Conservation (phyloP, 345 rosid genomes). For the Boechera stricta region DNA sequence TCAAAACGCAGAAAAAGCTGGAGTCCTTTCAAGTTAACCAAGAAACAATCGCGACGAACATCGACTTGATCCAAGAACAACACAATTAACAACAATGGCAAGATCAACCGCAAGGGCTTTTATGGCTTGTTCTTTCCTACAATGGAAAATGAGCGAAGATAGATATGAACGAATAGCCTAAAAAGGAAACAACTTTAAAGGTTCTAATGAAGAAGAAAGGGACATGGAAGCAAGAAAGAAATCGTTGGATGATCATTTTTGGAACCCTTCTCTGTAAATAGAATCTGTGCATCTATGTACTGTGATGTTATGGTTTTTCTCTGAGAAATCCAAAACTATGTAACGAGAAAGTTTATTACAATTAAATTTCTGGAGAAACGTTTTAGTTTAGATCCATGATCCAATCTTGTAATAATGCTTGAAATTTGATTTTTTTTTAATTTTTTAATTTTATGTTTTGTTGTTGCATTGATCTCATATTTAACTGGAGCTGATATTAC, state of each 20-base stretch:
- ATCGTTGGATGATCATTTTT: not conserved
- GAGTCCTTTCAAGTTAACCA: conserved; percentile 88
- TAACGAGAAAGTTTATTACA: not conserved
- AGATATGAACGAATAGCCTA: not conserved
- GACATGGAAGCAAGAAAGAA: conserved; percentile 25
- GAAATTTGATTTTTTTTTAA: too few relatives aligned
- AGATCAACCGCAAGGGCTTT: not conserved
- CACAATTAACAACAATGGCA: conserved; percentile 8
- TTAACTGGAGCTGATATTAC: conserved; percentile 8
- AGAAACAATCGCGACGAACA: conserved; percentile 88
- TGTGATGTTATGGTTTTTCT: conserved; percentile 13
- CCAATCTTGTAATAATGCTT: not conserved
- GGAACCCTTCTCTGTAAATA: conserved; percentile 34
- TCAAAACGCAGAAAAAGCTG: conserved; percentile 87
- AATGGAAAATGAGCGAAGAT: not conserved
- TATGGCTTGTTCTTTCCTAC: conserved; percentile 1
- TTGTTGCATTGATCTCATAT: not conserved
- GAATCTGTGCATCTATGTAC: conserved; percentile 1
- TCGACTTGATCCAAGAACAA: conserved; percentile 50
- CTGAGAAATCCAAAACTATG: conserved; percentile 32
- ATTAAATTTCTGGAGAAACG: not conserved
- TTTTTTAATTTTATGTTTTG: not conserved
- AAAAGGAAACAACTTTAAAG: conserved; percentile 9
- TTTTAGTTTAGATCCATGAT: conserved; percentile 10
- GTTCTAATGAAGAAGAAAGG: conserved; percentile 12